Percentiles rank a stretch among this genome's conserved stretches.
These are phyloP conservation scores for Brettanomyces anomalus DNA, from an alignment of 805 yeast genomes.

Conservation along the genomic window DNA sequence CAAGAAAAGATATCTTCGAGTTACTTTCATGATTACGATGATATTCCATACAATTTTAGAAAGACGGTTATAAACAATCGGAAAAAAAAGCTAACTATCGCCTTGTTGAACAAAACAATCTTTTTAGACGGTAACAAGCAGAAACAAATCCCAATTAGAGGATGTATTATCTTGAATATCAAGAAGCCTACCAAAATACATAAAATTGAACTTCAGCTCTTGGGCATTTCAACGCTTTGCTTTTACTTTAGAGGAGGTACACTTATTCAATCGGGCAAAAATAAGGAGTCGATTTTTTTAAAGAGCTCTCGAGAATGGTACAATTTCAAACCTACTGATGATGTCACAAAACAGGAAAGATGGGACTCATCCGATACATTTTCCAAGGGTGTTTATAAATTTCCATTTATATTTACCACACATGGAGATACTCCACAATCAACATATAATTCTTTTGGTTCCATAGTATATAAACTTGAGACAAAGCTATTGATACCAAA, in stretches of 20 bases:
- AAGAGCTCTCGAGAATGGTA: constrained; percentile 1
- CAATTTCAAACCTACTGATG: neutral
- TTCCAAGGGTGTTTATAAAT: constrained; percentile 15
- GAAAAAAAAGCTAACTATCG: constrained; percentile 4
- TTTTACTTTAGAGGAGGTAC: neutral
- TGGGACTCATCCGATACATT: constrained; percentile 5
- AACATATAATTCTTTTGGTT: constrained; percentile 13
- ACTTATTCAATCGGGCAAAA: neutral
- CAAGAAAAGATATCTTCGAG: too few relatives aligned
- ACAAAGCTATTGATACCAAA: constrained; percentile 6
- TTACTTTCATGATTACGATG: too few relatives aligned
- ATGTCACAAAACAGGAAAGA: neutral
- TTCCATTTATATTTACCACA: constrained; percentile 21
- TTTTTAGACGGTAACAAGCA: constrained; percentile 7
- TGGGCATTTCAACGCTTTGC: constrained; percentile 7
- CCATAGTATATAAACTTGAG: constrained; percentile 12
- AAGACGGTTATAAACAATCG: neutral
- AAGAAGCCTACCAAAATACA: constrained; percentile 10
- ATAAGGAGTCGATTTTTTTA: constrained; percentile 3
- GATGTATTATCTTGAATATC: constrained; percentile 12
- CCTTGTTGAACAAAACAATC: constrained; percentile 7
- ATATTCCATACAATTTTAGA: neutral
- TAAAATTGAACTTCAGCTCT: constrained; percentile 8
- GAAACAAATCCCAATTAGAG: constrained; percentile 13
- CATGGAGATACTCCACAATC: constrained; percentile 18